Base-by-base conservation (phyloP, 2,329 filamentous ascomycete genomes). In the Fusarium sp. region DNA sequence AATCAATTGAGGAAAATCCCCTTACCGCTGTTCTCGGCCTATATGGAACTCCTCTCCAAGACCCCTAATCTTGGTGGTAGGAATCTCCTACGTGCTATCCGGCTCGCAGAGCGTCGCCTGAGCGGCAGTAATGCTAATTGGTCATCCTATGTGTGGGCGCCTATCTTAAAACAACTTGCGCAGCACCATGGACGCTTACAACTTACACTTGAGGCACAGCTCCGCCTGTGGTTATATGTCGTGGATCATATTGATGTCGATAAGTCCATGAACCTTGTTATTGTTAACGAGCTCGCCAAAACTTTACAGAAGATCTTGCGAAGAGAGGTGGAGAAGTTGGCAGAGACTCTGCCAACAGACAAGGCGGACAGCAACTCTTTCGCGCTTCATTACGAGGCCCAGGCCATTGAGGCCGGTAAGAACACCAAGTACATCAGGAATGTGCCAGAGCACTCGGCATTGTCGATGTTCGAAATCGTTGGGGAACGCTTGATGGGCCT, bases 1-100 rank as follows among this genome's bases (percentile, higher is more conserved):
- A 57, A 69, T 9, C 48, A 48, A 14, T 47, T 81, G 12, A 75
- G 61, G 34, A 44, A 57, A 13, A 70, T 80, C 8, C 75, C 74
- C 2, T 67, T 77, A n/a, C 64, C 74, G 3, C 61, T 85, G 2
- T 83, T 90, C 60, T 78, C 79, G 9, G 84, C 86, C 5, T 89
- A 87, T 72, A 80, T 91, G 14, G 71, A 76, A 29, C 67, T 71
- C 18, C 76, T 78, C 45, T 68, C 73, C 10, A 74, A 72, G 25
- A 71, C 73, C 24, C 71, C 69, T 8, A 58, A 63, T 13, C 65
- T 52, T 25, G 61, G 67, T 12, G 71, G 70, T 40, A 73, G 67
- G 34, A 74, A 78, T 30, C 62, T 81, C 54, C 61, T 74, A 55
- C 76, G 78, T n/a, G 78, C 77, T 16, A 77, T 81, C 47, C 69